Evolutionary conservation across 768 basidiomycete species (phyloP).

Genomic region (Russula dissimulans): DNA sequence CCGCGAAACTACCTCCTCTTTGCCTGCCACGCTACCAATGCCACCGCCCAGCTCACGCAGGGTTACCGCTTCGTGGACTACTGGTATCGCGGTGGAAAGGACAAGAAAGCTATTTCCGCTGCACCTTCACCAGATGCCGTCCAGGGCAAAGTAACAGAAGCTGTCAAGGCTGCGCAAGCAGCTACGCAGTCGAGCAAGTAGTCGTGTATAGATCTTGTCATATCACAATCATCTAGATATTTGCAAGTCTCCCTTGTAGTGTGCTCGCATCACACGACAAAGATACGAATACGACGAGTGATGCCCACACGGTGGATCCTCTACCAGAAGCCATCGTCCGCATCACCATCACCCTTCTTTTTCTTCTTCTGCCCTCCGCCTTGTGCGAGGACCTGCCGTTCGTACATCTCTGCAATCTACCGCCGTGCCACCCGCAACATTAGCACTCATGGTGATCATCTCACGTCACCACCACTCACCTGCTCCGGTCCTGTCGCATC

Average conservation of each 20-base stretch:
- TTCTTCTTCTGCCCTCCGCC: conserved; percentile 65
- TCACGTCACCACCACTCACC: conserved; percentile 34
- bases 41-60: conserved; percentile 76
- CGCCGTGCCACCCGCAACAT: conserved; percentile 11
- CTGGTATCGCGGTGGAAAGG: conserved; percentile 84
- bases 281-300: conserved; percentile 1
- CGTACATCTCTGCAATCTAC: conserved; percentile 91
- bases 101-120: conserved; percentile 37
- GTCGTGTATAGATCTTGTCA: conserved; percentile 7
- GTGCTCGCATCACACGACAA: not conserved
- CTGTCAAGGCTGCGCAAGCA: conserved; percentile 35
- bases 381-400: conserved; percentile 76
- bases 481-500: conserved; percentile 92
- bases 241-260: not conserved
- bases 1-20: conserved; percentile 95
- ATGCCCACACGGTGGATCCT: not conserved
- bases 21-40: conserved; percentile 89
- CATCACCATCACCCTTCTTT: conserved; percentile 50
- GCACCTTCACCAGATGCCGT: conserved; percentile 18
- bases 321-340: conserved; percentile 75
- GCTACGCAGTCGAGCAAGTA: conserved; percentile 10
- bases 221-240: conserved; percentile 13
- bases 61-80: conserved; percentile 82
- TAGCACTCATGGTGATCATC: conserved; percentile 5
- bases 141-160: conserved; percentile 40